Evolutionary conservation across 768 basidiomycete species (phyloP).

Genomic region (Leccinum arenicola): DNA sequence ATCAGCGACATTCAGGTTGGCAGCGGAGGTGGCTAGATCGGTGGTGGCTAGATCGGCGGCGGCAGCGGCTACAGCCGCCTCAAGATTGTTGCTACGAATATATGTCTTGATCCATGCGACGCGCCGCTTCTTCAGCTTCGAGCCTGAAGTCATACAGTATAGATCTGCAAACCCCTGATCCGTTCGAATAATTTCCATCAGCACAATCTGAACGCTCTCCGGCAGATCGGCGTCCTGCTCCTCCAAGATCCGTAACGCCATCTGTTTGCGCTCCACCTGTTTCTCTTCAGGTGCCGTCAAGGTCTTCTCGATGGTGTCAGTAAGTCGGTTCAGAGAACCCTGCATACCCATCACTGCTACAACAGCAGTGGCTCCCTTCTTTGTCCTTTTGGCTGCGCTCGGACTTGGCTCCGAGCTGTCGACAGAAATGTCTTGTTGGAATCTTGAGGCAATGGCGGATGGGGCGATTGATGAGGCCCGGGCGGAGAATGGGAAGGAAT

Average conservation of each 20-base stretch:
- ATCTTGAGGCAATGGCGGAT: not conserved
- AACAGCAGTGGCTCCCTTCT: not conserved
- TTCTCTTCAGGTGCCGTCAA: not conserved
- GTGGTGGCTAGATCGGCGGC: too few relatives aligned
- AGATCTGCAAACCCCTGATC: not conserved
- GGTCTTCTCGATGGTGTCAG: not conserved
- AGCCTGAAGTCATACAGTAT: not conserved
- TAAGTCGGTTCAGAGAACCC: not conserved
- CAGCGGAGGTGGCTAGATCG: too few relatives aligned
- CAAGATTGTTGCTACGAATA: too few relatives aligned
- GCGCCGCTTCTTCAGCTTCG: too few relatives aligned
- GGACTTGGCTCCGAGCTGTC: not conserved
- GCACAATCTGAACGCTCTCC: not conserved
- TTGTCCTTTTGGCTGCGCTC: not conserved
- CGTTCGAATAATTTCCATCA: not conserved
- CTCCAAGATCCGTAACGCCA: not conserved
- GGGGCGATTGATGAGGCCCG: not conserved
- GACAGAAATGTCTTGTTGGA: not conserved
- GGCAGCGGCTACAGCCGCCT: too few relatives aligned
- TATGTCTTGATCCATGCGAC: too few relatives aligned
- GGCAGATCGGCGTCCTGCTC: not conserved
- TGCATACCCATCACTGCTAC: not conserved
- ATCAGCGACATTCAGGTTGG: too few relatives aligned
- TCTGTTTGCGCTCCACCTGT: not conserved
- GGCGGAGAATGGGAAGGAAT: not conserved